phyloP scores from a whole-genome alignment of 2,329 filamentous ascomycete genomes.

The Aspergillus sp. region DNA sequence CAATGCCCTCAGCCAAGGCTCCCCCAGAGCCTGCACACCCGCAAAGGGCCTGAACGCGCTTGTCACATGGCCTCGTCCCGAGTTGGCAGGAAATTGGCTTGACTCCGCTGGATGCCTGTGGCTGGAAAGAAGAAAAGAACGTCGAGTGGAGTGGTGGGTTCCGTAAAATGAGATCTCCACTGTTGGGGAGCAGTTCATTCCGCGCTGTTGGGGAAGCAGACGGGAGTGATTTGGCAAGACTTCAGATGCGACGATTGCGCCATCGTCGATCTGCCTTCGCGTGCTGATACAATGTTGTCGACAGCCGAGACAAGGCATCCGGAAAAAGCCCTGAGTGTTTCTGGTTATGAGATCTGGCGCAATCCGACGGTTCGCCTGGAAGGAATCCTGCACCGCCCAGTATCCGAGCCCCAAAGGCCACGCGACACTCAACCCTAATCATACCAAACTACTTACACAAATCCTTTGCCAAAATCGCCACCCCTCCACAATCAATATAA shows the following conservation, averaged over 20 bases:
- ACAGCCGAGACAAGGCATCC: too few relatives aligned
- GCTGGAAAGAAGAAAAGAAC: conserved; percentile 10
- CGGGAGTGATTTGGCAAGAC: neutral
- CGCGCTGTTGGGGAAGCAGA: conserved; percentile 15
- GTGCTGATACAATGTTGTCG: too few relatives aligned
- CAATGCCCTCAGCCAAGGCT: neutral
- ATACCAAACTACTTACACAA: neutral
- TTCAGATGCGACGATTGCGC: neutral
- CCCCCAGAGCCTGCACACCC: neutral
- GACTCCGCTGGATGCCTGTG: neutral
- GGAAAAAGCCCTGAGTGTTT: too few relatives aligned
- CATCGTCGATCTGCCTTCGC: neutral
- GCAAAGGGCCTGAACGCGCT: neutral
- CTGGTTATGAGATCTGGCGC: too few relatives aligned
- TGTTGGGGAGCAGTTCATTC: conserved; percentile 18
- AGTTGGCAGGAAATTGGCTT: neutral
- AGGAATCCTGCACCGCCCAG: neutral
- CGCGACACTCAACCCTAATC: neutral
- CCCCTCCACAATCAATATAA: conserved; percentile 9
- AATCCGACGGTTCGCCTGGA: too few relatives aligned
- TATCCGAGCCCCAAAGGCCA: neutral
- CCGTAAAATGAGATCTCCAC: conserved; percentile 24
- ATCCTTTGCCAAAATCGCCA: neutral
- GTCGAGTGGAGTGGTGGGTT: conserved; percentile 7
- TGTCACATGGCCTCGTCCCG: conserved; percentile 2